phyloP scores from a whole-genome alignment of 2,329 filamentous ascomycete species.

The Colletotrichum tofieldiae region DNA sequence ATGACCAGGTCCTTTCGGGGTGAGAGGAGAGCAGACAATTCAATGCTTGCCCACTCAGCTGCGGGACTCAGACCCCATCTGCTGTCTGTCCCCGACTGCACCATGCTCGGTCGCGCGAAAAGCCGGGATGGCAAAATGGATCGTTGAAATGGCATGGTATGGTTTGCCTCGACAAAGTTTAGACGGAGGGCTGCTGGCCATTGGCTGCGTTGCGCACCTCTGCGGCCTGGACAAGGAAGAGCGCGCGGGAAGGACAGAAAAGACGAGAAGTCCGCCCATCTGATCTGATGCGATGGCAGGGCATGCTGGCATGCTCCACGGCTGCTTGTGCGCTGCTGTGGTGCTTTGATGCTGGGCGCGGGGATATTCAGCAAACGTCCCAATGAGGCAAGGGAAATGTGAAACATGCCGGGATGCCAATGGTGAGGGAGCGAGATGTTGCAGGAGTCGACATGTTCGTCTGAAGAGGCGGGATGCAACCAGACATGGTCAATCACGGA shows the following conservation, averaged over 20 bases:
- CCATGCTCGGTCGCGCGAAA: constrained; percentile 7
- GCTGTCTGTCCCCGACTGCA: not conserved
- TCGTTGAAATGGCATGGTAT: not conserved
- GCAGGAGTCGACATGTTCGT: constrained; percentile 16
- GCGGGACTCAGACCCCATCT: constrained; percentile 7
- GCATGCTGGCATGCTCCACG: not conserved
- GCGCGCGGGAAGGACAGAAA: not conserved
- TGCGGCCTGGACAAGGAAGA: not conserved
- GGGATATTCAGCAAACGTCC: constrained; percentile 1
- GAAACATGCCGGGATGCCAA: constrained; percentile 25
- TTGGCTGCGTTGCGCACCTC: constrained; percentile 4
- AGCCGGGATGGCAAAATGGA: not conserved
- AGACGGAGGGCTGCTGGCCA: not conserved
- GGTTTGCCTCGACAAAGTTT: not conserved
- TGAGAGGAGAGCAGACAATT: not conserved
- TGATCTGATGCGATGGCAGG: not conserved
- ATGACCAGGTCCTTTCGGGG: not conserved
- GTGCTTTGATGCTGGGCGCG: not conserved
- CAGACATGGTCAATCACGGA: not conserved
- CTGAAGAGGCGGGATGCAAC: constrained; percentile 17
- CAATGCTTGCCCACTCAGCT: constrained; percentile 12
- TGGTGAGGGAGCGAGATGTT: constrained; percentile 5
- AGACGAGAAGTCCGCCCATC: not conserved
- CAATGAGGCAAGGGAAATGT: constrained; percentile 7
- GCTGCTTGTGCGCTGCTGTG: not conserved